Base-by-base conservation (phyloP, 2,329 filamentous ascomycete species). In the Metarhizium sp. region DNA sequence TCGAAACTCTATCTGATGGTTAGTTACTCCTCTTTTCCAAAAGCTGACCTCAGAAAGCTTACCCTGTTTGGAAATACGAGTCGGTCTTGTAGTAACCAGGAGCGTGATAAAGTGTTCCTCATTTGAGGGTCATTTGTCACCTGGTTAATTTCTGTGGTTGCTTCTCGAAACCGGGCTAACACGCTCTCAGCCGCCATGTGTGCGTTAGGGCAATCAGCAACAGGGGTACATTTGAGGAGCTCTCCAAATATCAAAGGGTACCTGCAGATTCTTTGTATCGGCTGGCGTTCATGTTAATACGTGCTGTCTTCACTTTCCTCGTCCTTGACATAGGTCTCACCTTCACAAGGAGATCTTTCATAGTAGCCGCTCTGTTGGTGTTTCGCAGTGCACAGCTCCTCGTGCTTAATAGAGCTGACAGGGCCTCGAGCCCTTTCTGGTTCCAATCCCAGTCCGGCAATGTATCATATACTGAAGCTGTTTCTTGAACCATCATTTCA, bases 261-360 rank as follows among this genome's bases (percentile, higher is more conserved):
- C 72, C 88, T 90, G 74, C 90, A 95, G 25, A 96, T 81, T 55
- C 92, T 82, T 71, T 99, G 92, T 20, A 96, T 92, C 0, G 92
- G 94, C 89, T 95, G 61, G 36, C 14, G 11, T 45, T 36, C 16
- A 43, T 16, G 46, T 59, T 42, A 57, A 40, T 20, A 54, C 10
- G 10, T 29, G 20, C 3, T 30, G 2, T 14, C 25, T n/a, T 11
- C 32, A 8, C 14, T 11, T 13, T 20, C 8, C 8, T 36, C 2
- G 14, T 18, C 32, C 5, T 50, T 25, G 51, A 38, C 32, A 51
- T 38, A 50, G 69, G 34, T 18, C 57, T 60, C 62, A 90, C 91
- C 81, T 97, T 97, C 61, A 96, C 91, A 55, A 97, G 78, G 5
- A 97, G 77, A 70, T 97, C 94, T 51, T 85, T 83, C 60, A 96